Evolutionary conservation across 306 rosid genomes (phyloP), one percentile per base, ranked within the genome.

Genomic region (Cicer cuneatum): DNA sequence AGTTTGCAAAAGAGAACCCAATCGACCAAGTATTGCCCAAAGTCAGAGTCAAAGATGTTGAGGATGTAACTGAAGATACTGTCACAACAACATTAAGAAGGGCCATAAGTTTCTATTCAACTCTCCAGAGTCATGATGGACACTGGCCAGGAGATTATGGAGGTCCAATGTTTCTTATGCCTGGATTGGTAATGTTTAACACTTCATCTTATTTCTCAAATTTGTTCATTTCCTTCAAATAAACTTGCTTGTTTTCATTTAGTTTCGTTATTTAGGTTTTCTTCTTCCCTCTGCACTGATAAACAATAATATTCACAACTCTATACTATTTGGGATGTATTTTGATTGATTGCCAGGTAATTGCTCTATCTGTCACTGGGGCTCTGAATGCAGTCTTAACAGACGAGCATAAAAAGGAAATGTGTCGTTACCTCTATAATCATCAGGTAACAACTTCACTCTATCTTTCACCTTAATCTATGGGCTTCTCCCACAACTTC

Each of bases 131-230:
- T 76, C 79, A 73, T 8, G 93, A 92, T 78, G 98, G 98, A 72
- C 98, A 92, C 77, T 92, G 98, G 98, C 80, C 98, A 0, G 98
- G 98, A 46, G 98, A 92, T 85, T 92, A 92, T 84, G 98, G 91
- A 39, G 98, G 98, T 61, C 98, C 98, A 8, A 92, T 92, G 98
- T 92, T 92, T 88, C 94, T 92, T 53, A 5, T 90, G 83, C 98
- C 98, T 64, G 98, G 98, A 63, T 82, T 92, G 90, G 98, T 92
- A 77, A 79, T 80, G 79, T 45, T 10, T 21, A 75, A 65, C 10
- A 49, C 18, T 78, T 53, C 10, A 5, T 66, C 70, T 57, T 46
- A n/a, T 80, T 16, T 58, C 53, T 69, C 47, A 69, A 72, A 40
- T n/a, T 13, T 39, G 54, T 72, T 69, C 6, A 19, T 48, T 56